phyloP scores from a whole-genome alignment of 106 monocot species.

The Apostasia ramifera region DNA sequence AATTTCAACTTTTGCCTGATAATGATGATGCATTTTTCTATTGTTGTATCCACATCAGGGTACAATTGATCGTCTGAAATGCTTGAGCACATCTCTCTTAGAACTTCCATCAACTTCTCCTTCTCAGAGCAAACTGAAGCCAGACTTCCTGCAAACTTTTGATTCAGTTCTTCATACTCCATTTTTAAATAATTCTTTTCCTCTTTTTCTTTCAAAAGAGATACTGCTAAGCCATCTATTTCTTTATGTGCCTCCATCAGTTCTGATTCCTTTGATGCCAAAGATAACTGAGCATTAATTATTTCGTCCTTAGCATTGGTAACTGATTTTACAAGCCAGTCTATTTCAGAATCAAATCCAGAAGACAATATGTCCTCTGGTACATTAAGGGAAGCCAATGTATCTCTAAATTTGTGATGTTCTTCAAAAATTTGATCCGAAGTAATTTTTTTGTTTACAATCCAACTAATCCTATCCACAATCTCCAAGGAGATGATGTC shows the following conservation, averaged over 20 bases:
- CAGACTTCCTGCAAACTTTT: slow-evolving; percentile 30
- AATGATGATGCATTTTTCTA: slow-evolving; percentile 34
- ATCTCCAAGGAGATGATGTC: slow-evolving; percentile 38
- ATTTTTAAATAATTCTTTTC: slow-evolving; percentile 21
- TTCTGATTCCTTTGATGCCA: slow-evolving; percentile 30
- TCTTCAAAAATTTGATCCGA: slow-evolving; percentile 23
- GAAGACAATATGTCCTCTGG: slow-evolving; percentile 38
- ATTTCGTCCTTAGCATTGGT: slow-evolving; percentile 24
- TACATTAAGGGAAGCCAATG: slow-evolving; percentile 37
- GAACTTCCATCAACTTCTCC: slow-evolving; percentile 32
- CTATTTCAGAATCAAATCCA: slow-evolving; percentile 32
- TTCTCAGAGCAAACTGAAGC: slow-evolving; percentile 41
- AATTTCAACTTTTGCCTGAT: slow-evolving; percentile 33
- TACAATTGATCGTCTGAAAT: slow-evolving; percentile 27
- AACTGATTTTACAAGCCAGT: slow-evolving; percentile 36
- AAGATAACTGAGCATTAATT: slow-evolving; percentile 14
- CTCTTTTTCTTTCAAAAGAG: slow-evolving; percentile 27
- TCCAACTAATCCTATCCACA: slow-evolving; percentile 53
- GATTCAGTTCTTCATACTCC: slow-evolving; percentile 39
- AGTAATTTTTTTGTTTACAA: slow-evolving; percentile 43
- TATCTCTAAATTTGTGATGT: slow-evolving; percentile 31
- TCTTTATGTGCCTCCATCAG: slow-evolving; percentile 34
- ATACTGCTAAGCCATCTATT: slow-evolving; percentile 22
- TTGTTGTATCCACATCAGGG: slow-evolving; percentile 20
- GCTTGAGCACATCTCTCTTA: slow-evolving; percentile 36